Percentiles rank a stretch among this genome's conserved stretches.
Evolutionary conservation across 179 eudicot species (phyloP).

Genomic region (Spergularia azorica): DNA sequence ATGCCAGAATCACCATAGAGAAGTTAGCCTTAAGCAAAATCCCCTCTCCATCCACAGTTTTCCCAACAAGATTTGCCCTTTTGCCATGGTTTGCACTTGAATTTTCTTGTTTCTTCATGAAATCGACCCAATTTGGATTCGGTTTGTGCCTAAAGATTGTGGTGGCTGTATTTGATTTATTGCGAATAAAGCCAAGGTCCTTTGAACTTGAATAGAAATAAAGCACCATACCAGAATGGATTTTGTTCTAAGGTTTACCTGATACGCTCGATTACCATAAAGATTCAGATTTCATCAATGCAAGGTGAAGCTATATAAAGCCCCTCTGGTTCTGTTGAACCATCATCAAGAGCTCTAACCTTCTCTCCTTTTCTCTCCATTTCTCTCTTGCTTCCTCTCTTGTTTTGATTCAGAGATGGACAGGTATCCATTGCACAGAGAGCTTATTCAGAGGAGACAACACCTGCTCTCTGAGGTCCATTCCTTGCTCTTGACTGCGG

Average conservation of each 20-base stretch:
- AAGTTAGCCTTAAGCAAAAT: too few species aligned
- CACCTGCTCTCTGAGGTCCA: constrained; percentile 19
- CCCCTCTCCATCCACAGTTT: too few species aligned
- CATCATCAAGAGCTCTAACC: background rate
- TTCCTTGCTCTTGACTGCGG: background rate
- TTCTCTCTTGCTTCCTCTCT: background rate
- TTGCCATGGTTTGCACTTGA: too few species aligned
- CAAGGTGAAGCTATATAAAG: constrained; percentile 11
- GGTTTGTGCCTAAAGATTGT: background rate
- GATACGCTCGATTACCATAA: background rate
- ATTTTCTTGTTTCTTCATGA: background rate
- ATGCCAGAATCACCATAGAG: too few species aligned
- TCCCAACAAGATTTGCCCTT: too few species aligned
- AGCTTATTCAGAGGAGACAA: background rate
- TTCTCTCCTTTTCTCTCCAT: background rate
- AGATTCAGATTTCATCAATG: constrained; percentile 7
- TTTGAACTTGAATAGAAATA: background rate
- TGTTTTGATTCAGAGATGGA: background rate
- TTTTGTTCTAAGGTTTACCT: background rate
- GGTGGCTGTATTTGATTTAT: background rate
- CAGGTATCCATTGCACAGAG: background rate
- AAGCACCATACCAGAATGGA: background rate
- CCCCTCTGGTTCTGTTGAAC: background rate
- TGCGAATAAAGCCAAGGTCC: constrained; percentile 6
- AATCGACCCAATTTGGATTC: constrained; percentile 16